A percentile compares a stretch with the other conserved stretches of the same genome.
phyloP scores from a whole-genome alignment of 192 early-diverging fungal genomes.

The Glomus cerebriforme region DNA sequence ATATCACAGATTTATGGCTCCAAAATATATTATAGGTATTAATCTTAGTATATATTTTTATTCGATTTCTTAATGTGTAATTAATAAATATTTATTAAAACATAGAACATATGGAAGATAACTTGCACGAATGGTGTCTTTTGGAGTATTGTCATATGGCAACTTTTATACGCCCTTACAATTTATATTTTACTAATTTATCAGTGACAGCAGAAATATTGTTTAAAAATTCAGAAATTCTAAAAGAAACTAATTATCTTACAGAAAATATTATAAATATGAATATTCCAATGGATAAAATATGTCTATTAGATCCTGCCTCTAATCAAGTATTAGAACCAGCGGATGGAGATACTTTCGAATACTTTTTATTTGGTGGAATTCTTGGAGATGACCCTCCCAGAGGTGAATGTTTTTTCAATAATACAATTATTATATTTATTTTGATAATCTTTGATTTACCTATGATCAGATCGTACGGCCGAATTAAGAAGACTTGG shows the following conservation, averaged over 20 bases:
- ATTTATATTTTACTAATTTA: conserved; percentile 65
- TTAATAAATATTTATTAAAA: neutral
- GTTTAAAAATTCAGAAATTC: conserved; percentile 42
- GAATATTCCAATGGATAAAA: conserved; percentile 52
- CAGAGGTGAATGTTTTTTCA: conserved; percentile 44
- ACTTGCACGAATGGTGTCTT: conserved; percentile 67
- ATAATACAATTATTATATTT: neutral
- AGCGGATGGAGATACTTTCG: conserved; percentile 65
- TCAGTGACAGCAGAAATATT: conserved; percentile 43
- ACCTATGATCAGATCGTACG: conserved; percentile 48
- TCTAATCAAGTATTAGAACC: conserved; percentile 57
- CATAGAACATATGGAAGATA: conserved; percentile 24
- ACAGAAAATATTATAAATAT: conserved; percentile 53
- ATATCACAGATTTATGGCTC: no score
- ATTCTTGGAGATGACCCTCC: conserved; percentile 74
- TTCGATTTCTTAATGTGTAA: no score
- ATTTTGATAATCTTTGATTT: neutral
- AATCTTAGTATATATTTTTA: no score
- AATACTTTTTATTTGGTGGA: conserved; percentile 82
- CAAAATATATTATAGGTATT: no score
- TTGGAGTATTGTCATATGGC: conserved; percentile 81
- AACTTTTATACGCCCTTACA: conserved; percentile 54
- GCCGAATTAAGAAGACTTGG: conserved; percentile 66
- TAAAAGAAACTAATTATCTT: conserved; percentile 51
- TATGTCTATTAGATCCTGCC: conserved; percentile 75